These are phyloP conservation scores for Phlebopus sp. DNA, from an alignment of 1,284 basidiomycete genomes.

Conservation along the genomic window DNA sequence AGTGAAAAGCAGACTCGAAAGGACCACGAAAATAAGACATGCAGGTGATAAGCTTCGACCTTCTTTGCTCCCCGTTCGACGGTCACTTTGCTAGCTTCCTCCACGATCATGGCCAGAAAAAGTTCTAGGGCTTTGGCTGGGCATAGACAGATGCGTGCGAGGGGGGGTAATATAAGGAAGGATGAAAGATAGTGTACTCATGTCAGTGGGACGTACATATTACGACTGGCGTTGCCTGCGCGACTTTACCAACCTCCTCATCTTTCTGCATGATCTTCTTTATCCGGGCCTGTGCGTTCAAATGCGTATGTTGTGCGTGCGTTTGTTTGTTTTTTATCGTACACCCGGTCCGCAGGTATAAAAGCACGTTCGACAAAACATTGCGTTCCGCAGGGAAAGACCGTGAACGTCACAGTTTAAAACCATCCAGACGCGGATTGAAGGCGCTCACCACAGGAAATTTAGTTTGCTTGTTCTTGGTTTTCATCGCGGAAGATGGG, in stretches of 20 bases:
- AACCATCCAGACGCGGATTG: constrained; percentile 4
- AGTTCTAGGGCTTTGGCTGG: constrained; percentile 95
- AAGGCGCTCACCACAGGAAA: constrained; percentile 65
- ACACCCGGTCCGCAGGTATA: no score
- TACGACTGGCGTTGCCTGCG: constrained; percentile 94
- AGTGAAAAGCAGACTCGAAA: no score
- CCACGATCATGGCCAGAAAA: constrained; percentile 86
- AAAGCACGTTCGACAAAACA: no score
- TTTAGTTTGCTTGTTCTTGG: constrained; percentile 82
- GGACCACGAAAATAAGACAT: constrained; percentile 40
- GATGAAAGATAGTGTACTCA: constrained; percentile 5
- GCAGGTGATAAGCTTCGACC: constrained; percentile 95
- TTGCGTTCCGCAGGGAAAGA: not conserved
- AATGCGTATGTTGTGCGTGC: no score
- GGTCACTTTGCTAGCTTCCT: constrained; percentile 84
- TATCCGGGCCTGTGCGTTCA: constrained; percentile 77
- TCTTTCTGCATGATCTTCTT: constrained; percentile 99
- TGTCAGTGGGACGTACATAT: constrained; percentile 73
- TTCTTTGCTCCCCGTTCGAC: constrained; percentile 81
- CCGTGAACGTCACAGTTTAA: not conserved
- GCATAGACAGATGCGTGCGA: not conserved
- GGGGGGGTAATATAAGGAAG: not conserved
- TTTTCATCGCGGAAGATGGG: constrained; percentile 55
- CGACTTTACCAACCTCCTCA: constrained; percentile 98
- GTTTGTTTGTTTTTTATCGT: no score